Evolutionary conservation across 139 green algal species (phyloP).

Genomic region (Picochlorum sp.): DNA sequence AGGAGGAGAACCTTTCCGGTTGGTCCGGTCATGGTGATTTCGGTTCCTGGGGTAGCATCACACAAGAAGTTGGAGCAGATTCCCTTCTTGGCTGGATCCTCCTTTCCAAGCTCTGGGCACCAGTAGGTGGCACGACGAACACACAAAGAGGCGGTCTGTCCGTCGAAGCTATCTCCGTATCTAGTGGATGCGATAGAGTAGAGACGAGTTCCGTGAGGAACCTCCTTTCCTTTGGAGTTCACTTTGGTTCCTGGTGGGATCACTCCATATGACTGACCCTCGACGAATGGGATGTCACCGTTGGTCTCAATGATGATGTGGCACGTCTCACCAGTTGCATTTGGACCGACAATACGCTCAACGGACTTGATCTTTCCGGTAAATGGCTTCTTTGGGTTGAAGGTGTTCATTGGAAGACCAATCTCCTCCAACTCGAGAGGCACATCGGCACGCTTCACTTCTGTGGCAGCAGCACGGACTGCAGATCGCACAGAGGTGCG

Average conservation of each 20-base stretch:
- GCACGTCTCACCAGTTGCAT: conserved; percentile 64
- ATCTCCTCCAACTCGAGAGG: conserved; percentile 62
- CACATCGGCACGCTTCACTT: conserved; percentile 31
- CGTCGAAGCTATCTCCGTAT: conserved; percentile 95
- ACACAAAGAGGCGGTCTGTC: conserved; percentile 91
- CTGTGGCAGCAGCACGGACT: neutral
- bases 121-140: conserved; percentile 90
- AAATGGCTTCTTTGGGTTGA: conserved; percentile 39
- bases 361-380: conserved; percentile 71
- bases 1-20: conserved; percentile 96
- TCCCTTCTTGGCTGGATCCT: conserved; percentile 72
- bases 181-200: conserved; percentile 97
- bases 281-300: conserved; percentile 93
- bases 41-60: conserved; percentile 79
- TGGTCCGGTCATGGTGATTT: conserved; percentile 95
- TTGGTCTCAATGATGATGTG: conserved; percentile 96
- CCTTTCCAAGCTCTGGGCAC: conserved; percentile 56
- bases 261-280: conserved; percentile 97
- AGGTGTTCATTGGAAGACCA: conserved; percentile 90
- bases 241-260: conserved; percentile 94
- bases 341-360: conserved; percentile 91
- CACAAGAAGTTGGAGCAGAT: conserved; percentile 99
- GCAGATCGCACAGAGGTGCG: neutral
- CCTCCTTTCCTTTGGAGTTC: conserved; percentile 92
- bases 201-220: conserved; percentile 87